Conservation (phyloP, 768 basidiomycete genomes). For the Leccinum subgranulosum region DNA sequence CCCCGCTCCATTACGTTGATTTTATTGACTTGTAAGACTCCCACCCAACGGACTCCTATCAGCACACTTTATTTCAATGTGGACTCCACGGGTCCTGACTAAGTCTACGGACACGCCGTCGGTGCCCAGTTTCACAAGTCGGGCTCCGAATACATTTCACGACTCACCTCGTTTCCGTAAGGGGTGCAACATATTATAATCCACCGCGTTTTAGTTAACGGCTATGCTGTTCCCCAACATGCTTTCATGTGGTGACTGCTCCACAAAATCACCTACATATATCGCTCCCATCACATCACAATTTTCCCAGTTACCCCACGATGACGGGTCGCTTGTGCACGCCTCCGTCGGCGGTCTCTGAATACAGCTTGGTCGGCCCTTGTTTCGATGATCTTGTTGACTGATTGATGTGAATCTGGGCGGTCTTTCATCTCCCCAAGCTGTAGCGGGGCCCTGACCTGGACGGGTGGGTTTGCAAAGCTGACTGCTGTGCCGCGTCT, state of each 20-base stretch:
- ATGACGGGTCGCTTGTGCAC: constrained; percentile 14
- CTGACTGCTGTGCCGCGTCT: constrained; percentile 26
- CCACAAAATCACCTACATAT: constrained; percentile 16
- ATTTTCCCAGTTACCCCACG: constrained; percentile 18
- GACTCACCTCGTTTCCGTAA: constrained; percentile 20
- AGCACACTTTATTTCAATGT: constrained; percentile 6
- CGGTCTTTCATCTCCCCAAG: constrained; percentile 14
- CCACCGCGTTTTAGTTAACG: constrained; percentile 8
- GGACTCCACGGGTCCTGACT: constrained; percentile 16
- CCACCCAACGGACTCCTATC: constrained; percentile 4
- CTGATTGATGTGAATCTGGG: constrained; percentile 6
- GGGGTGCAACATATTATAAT: constrained; percentile 9
- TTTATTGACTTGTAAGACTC: neutral
- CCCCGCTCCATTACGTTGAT: neutral
- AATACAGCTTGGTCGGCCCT: constrained; percentile 5
- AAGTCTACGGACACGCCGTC: constrained; percentile 19
- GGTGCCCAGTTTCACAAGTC: constrained; percentile 15
- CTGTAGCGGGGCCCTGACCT: constrained; percentile 18
- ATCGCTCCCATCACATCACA: constrained; percentile 3
- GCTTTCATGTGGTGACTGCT: constrained; percentile 9
- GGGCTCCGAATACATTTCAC: constrained; percentile 9
- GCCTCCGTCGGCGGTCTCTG: neutral
- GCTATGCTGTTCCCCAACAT: constrained; percentile 7
- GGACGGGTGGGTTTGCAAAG: constrained; percentile 13
- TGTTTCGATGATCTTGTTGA: constrained; percentile 2